A percentile compares a stretch with the other conserved stretches of the same genome.
phyloP scores from a whole-genome alignment of 2,329 filamentous ascomycete species.

The Ilyonectria sp. region DNA sequence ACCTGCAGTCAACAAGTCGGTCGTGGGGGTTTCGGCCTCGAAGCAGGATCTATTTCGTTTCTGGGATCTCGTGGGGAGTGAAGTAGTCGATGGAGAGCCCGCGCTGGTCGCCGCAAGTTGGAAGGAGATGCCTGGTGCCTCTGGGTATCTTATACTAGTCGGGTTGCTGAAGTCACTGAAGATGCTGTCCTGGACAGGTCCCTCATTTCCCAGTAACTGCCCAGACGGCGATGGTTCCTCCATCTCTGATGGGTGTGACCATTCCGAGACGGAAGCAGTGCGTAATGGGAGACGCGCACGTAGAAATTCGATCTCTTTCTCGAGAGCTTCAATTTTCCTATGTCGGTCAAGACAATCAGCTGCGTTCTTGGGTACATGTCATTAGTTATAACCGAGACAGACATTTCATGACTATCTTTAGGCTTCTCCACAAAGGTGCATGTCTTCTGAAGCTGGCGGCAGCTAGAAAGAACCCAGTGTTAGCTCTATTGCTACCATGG shows the following conservation, averaged over 20 bases:
- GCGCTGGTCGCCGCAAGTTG: background rate
- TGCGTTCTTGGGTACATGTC: background rate
- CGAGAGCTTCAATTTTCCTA: slow-evolving; percentile 1
- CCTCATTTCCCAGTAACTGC: too few relatives aligned
- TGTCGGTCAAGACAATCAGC: background rate
- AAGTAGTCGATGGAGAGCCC: background rate
- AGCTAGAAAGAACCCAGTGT: background rate
- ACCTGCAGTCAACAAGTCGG: background rate
- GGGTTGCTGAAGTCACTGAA: background rate
- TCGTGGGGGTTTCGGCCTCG: background rate
- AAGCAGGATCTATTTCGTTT: background rate
- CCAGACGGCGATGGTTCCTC: background rate
- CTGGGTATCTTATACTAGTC: background rate
- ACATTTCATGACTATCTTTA: background rate
- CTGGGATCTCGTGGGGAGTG: background rate
- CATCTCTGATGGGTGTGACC: background rate
- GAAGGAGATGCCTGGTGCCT: background rate
- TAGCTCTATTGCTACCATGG: background rate
- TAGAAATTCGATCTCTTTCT: background rate
- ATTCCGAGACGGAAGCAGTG: background rate
- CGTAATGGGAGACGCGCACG: background rate
- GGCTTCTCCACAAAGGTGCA: background rate
- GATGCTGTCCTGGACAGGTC: too few relatives aligned
- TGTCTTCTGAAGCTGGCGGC: background rate
- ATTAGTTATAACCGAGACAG: background rate